These are phyloP conservation scores for Termitomyces sp. DNA, from an alignment of 1,284 basidiomycete species.

Conservation along the genomic window DNA sequence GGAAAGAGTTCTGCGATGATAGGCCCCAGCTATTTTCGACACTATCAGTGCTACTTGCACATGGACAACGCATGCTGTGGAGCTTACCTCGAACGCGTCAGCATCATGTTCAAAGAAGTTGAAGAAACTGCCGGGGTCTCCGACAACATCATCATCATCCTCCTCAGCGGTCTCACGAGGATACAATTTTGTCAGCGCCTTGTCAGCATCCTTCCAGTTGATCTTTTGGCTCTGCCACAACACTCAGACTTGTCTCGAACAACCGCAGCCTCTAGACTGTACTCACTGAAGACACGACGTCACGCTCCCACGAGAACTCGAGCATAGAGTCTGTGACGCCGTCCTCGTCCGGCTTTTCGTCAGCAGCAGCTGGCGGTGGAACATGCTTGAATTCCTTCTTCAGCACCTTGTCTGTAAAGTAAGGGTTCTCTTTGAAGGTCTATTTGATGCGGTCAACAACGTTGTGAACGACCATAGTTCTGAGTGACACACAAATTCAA, in stretches of 20 bases:
- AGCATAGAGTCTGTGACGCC: constrained; percentile 72
- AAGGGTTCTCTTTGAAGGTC: constrained; percentile 82
- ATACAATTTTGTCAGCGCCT: constrained; percentile 73
- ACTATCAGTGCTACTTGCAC: not conserved
- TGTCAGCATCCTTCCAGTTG: constrained; percentile 76
- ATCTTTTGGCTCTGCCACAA: constrained; percentile 54
- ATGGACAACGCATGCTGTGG: not conserved
- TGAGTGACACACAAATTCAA: constrained; percentile 67
- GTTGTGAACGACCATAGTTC: not conserved
- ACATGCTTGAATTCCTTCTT: constrained; percentile 76
- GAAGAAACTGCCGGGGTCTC: constrained; percentile 82
- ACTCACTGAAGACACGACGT: constrained; percentile 61
- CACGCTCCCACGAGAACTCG: constrained; percentile 72
- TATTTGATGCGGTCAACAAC: constrained; percentile 22
- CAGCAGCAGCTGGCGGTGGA: constrained; percentile 45
- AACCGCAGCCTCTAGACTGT: not conserved
- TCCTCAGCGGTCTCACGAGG: constrained; percentile 60
- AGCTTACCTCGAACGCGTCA: constrained; percentile 60
- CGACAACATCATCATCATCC: constrained; percentile 53
- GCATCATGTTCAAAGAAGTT: constrained; percentile 72
- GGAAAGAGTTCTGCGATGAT: constrained; percentile 72
- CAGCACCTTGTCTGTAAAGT: constrained; percentile 67
- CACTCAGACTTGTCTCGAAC: constrained; percentile 1
- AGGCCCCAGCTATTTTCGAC: constrained; percentile 52
- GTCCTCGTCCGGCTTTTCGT: constrained; percentile 60